Evolutionary conservation across 148 eudicot genomes (phyloP), one percentile per base, ranked within the genome.

Genomic region (Rhododendron ferrugineum): DNA sequence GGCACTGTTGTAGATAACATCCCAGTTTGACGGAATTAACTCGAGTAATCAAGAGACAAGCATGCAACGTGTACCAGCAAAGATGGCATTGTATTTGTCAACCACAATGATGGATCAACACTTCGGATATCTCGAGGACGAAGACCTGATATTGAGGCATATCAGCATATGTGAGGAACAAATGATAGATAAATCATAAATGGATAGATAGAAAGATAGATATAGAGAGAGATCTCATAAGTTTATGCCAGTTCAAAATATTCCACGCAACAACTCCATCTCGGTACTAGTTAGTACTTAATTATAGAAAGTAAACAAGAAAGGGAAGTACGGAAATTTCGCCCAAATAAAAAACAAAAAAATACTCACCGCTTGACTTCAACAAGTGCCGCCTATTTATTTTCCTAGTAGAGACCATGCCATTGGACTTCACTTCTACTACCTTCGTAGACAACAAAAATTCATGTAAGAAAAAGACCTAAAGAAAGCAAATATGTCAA

Each of bases 101-200:
- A 88, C 99, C 99, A 95, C 91, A 97, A 91, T 52, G 98, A 97
- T 81, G 99, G 99, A 89, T 97, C 99, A 77, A 97, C 98, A 76
- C 98, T 97, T 82, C 98, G 91, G 40, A 97, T 85, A 85, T 97
- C 99, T 84, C 98, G 98, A 87, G 99, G 99, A 32, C 99, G 98
- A 81, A 97, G 96, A 82, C 99, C 99, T 97, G 87, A 83, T 60
- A 62, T n/a, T 1, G 40, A 81, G 49, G 72, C 70, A 77, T 47
- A 18, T 15, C 40, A 40, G 60, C 70, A 66, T 34, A 11, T n/a
- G 28, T 3, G 26, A 84, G 28, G 47, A 52, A 84, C 3, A 16
- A 66, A 70, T 26, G 18, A 62, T 7, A 2, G 75, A 7, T 11
- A 22, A 6, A 60, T 18, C 54, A 7, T 11, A 22, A 6, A 60